A percentile compares a stretch with the other conserved stretches of the same genome.
These are phyloP conservation scores for Leccinum brunneo-olivaceum DNA, from an alignment of 1,284 basidiomycete species.

Conservation along the genomic window DNA sequence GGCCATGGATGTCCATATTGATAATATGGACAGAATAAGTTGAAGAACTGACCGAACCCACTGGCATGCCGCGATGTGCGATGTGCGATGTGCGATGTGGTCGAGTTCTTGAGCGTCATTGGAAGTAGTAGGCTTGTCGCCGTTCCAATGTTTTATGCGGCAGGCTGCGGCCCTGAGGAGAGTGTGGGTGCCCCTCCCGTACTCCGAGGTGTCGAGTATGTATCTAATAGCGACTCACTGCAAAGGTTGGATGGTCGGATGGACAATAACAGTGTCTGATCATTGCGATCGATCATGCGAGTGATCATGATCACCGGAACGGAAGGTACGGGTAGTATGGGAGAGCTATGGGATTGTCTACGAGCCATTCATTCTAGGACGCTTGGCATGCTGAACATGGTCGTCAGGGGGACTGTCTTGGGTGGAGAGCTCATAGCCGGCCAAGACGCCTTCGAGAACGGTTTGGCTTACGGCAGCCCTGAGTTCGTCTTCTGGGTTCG, in stretches of 20 bases:
- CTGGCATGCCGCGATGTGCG: conserved; percentile 12
- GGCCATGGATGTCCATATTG: conserved; percentile 19
- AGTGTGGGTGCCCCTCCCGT: conserved; percentile 19
- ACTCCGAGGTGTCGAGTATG: conserved; percentile 14
- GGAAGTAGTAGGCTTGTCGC: conserved; percentile 9
- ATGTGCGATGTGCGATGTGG: conserved; percentile 6
- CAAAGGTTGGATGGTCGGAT: conserved; percentile 6
- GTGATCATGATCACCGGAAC: conserved; percentile 33
- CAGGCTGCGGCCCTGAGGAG: conserved; percentile 21
- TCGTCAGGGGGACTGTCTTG: conserved; percentile 15
- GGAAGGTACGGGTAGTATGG: conserved; percentile 16
- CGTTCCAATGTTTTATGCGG: conserved; percentile 17
- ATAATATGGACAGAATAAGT: conserved; percentile 11
- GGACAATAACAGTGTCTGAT: conserved; percentile 24
- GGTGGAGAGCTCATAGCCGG: conserved; percentile 48
- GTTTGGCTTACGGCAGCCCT: conserved; percentile 49
- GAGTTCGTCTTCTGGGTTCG: conserved; percentile 55
- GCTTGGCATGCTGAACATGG: conserved; percentile 19
- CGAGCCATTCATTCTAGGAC: conserved; percentile 24
- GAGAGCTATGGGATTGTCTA: conserved; percentile 5
- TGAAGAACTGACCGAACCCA: conserved; percentile 17
- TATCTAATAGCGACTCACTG: background rate
- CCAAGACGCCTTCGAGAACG: conserved; percentile 54
- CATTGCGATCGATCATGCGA: conserved; percentile 28
- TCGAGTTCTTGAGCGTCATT: conserved; percentile 12